Percentiles rank a stretch among this genome's conserved stretches.
Conservation (phyloP, 1,284 basidiomycete species). For the Inonotus hispidus region DNA sequence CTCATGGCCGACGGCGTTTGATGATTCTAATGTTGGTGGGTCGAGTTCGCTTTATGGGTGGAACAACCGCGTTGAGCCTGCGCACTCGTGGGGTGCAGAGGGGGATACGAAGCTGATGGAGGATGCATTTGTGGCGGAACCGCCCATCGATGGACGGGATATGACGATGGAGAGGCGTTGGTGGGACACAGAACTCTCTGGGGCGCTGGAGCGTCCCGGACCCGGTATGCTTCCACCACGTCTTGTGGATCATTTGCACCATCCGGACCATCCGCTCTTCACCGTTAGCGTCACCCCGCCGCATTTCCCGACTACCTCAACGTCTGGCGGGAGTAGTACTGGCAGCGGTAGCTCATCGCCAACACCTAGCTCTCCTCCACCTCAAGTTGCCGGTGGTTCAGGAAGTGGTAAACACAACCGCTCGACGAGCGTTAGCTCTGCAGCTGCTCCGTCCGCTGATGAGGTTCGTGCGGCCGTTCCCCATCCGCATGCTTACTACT, state of each 20-base stretch:
- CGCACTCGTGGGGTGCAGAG: conserved; percentile 24
- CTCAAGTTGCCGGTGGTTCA: conserved; percentile 13
- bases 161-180: conserved; percentile 54
- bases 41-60: neutral
- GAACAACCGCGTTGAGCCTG: neutral
- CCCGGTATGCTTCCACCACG: conserved; percentile 61
- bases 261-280: conserved; percentile 64
- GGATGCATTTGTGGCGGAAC: neutral
- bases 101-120: conserved; percentile 5
- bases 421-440: conserved; percentile 25
- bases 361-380: conserved; percentile 19
- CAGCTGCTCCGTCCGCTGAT: conserved; percentile 42
- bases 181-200: conserved; percentile 53
- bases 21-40: neutral
- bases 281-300: conserved; percentile 47
- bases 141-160: conserved; percentile 19
- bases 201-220: conserved; percentile 48
- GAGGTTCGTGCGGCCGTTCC: conserved; percentile 65
- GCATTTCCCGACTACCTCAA: conserved; percentile 24
- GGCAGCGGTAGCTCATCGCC: conserved; percentile 23
- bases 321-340: conserved; percentile 18
- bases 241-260: conserved; percentile 58
- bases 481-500: conserved; percentile 76
- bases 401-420: conserved; percentile 23
- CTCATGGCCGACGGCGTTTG: conserved; percentile 2